Base-by-base conservation (phyloP, 2,329 filamentous ascomycete species). In the Phaeosphaeriaceae sp. region DNA sequence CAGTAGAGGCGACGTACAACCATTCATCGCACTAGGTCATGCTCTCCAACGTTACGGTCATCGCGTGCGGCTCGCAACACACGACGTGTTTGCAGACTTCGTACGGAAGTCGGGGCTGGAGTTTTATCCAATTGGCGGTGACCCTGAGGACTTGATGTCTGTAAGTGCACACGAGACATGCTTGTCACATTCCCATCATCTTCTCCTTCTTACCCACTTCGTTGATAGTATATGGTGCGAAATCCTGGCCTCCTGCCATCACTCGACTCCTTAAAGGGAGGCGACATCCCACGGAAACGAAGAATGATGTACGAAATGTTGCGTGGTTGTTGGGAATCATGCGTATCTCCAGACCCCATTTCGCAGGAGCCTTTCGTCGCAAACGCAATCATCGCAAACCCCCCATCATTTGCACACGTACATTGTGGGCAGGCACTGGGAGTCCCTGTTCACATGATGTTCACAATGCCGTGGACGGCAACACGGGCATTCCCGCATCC, bases 371-470 rank as follows among this genome's bases (percentile, higher is more conserved):
- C 91, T 1, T 96, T 96, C 71, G 88, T 96, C 40, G 92, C 92
- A 0, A 91, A 92, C 76, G 67, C 66, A 89, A 91, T 92, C 61
- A 91, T 92, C 65, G 90, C 90, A 1, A 92, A 92, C 59, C 90
- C 90, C 1, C 90, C 90, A 0, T 91, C 88, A 67, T 92, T 91
- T 75, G 90, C 88, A 0, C 89, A 92, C 67, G 82, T 92, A 2
- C 89, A 92, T 69, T 84, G 89, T 60, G 90, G 89, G 1, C 88
- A 92, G 76, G 89, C 88, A 70, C 74, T 92, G 65, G 89, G 89
- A 1, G 85, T 92, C 25, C 89, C 90, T 0, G 70, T 91, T 7
- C 89, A 92, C 70, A 84, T 96, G 70, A 95, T 96, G 90, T 96
- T 96, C 78, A 96, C 92, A 0, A 85, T 85, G 82, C 83, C 83